Evolutionary conservation across 2,329 filamentous ascomycete genomes (phyloP), one percentile per base, ranked within the genome.

Genomic region (Diaporthe ampelina): DNA sequence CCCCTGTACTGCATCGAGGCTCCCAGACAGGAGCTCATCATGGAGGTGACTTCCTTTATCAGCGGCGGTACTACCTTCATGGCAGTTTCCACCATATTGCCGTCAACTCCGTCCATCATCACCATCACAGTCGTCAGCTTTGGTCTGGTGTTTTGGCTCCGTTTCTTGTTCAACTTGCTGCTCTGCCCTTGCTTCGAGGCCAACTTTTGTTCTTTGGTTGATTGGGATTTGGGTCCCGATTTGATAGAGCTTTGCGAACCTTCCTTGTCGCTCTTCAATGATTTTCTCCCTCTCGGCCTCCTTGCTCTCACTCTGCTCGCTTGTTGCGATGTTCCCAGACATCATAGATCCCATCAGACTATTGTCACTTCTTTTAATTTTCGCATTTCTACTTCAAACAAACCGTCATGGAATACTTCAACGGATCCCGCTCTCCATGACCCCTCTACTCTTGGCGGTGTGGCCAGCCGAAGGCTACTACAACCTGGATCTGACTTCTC

Each of bases 401-500:
- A 6, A 8, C 15, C 15, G 29, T 13, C 15, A 54, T 29, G 45
- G 5, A 7, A 68, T 21, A 37, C 8, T 4, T 2, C 19, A 26
- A 19, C 48, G 63, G 26, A 29, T 17, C 1, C 17, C 29, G 7
- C 21, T 40, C n/a, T 3, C 9, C 1, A 43, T 15, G 37, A 32
- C 6, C 37, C 35, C 15, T 5, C n/a, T 74, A 24, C 21, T 74
- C 15, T 11, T 65, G 2, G 29, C 4, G 8, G 21, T 32, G 21
- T 21, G 43, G 15, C 40, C 61, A 59, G 61, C 13, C 54, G 48
- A 40, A n/a, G 61, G 68, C 40, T 54, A 72, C 40, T 63, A 74
- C 26, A 61, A 43, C 10, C 37, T 76, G n/a, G 56, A 74, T 19
- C 48, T 68, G 9, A 59, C 29, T 10, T 76, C 74, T 4, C 54